These are phyloP conservation scores for Collybia sordida DNA, from an alignment of 768 basidiomycete genomes.

Conservation along the genomic window DNA sequence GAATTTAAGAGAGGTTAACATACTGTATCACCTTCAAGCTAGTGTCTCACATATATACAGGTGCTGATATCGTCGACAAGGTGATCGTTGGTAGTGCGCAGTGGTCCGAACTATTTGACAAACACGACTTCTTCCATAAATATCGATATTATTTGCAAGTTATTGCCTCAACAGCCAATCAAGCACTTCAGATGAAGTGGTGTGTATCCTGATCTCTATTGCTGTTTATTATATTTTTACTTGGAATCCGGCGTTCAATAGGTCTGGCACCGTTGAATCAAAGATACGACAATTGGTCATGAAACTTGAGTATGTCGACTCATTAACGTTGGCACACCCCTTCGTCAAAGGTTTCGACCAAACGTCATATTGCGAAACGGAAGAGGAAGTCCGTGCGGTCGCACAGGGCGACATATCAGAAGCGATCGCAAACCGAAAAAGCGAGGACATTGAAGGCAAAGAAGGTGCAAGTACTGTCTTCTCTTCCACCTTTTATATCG, in stretches of 20 bases:
- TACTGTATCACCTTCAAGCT: background rate
- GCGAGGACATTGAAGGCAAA: slow-evolving; percentile 75
- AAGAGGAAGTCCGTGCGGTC: slow-evolving; percentile 85
- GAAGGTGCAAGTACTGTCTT: slow-evolving; percentile 79
- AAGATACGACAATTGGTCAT: slow-evolving; percentile 94
- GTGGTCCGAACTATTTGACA: slow-evolving; percentile 94
- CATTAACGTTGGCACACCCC: slow-evolving; percentile 89
- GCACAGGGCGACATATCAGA: slow-evolving; percentile 86
- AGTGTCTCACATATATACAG: slow-evolving; percentile 38
- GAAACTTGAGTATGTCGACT: slow-evolving; percentile 96
- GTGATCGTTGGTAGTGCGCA: slow-evolving; percentile 79
- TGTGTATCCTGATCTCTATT: slow-evolving; percentile 32
- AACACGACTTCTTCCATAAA: slow-evolving; percentile 96
- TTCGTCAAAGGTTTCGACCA: slow-evolving; percentile 94
- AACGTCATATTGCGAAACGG: slow-evolving; percentile 76
- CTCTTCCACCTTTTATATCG: slow-evolving; percentile 98
- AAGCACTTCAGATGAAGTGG: slow-evolving; percentile 94
- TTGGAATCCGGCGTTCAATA: slow-evolving; percentile 13
- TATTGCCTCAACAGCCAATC: slow-evolving; percentile 82
- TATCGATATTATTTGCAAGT: slow-evolving; percentile 97
- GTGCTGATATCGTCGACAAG: slow-evolving; percentile 90
- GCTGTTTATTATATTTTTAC: background rate
- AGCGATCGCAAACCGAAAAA: slow-evolving; percentile 67
- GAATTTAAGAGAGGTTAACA: slow-evolving; percentile 87
- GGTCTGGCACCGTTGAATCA: slow-evolving; percentile 97